phyloP scores from a whole-genome alignment of 768 basidiomycete genomes.

The Pulveroboletus sp. region DNA sequence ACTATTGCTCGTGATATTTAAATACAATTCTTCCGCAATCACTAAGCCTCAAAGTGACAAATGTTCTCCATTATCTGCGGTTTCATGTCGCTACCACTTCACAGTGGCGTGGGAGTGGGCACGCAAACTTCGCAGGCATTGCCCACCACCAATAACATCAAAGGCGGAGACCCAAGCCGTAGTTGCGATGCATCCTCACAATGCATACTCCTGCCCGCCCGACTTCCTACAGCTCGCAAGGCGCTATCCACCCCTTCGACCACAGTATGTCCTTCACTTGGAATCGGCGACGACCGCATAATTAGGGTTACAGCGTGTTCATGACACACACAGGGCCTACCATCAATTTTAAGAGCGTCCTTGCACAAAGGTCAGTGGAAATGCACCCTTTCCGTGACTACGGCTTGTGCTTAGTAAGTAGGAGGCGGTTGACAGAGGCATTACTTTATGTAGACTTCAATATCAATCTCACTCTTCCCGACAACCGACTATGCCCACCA shows the following conservation, averaged over 20 bases:
- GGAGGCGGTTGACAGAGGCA: slow-evolving; percentile 73
- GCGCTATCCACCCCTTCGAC: slow-evolving; percentile 50
- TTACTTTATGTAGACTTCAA: slow-evolving; percentile 73
- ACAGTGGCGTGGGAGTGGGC: too few species aligned
- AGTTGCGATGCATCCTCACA: slow-evolving; percentile 43
- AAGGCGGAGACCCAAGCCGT: too few species aligned
- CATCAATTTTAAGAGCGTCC: slow-evolving; percentile 75
- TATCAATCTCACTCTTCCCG: slow-evolving; percentile 55
- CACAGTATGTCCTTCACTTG: slow-evolving; percentile 40
- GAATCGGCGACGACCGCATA: neutral
- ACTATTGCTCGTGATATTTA: too few species aligned
- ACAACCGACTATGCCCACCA: slow-evolving; percentile 80
- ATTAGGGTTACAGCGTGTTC: slow-evolving; percentile 21
- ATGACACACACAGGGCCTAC: slow-evolving; percentile 31
- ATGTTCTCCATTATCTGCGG: too few species aligned
- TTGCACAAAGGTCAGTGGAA: slow-evolving; percentile 55
- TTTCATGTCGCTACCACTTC: too few species aligned
- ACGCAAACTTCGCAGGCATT: too few species aligned
- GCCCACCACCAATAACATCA: too few species aligned
- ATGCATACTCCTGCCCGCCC: slow-evolving; percentile 42
- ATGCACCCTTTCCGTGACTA: neutral
- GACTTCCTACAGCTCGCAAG: slow-evolving; percentile 60
- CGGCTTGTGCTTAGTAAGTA: slow-evolving; percentile 10
- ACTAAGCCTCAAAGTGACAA: too few species aligned
- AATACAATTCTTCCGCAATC: too few species aligned